Evolutionary conservation across 345 rosid species (phyloP), one percentile per base, ranked within the genome.

Genomic region (Eutrema japonicum): DNA sequence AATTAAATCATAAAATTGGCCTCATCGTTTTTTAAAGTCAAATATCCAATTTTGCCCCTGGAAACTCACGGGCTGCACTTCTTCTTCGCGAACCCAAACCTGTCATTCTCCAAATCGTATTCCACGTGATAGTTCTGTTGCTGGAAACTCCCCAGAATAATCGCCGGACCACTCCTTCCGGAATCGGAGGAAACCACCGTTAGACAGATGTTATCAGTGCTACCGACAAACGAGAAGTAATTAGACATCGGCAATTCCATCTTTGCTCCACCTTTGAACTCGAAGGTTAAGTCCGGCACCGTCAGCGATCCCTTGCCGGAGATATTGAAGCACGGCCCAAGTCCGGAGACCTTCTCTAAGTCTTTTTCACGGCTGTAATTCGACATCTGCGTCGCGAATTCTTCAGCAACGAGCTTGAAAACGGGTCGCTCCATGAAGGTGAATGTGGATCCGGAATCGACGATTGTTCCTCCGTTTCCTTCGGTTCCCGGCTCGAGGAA

Each of bases 391-490:
- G 77, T 58, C 51, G 79, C 85, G 57, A 94, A 84, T 72, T 81
- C 96, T 11, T 80, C 33, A 0, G 85, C 84, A 6, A 94, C 85
- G 4, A 77, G 64, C 14, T 86, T 86, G 68, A 73, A 87, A 22
- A 86, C 74, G 4, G 87, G 84, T 46, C 78, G 71, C 32, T 89
- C 93, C 96, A 94, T 85, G 89, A 83, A 87, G 7, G 97, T 91
- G 73, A 94, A 85, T 1, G 98, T 94, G 3, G 97, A 72, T 42
- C 98, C 98, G 12, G 98, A 94, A 77, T 94, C 98, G 36, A 89
- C 89, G 12, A 91, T 87, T 22, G 96, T 59, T 51, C 98, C 98
- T 26, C 96, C 96, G 62, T 78, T 85, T 1, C 97, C 98, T 26
- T 88, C 86, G 1, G 82, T 7, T 41, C 89, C 85, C 4, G 95